phyloP scores from a whole-genome alignment of 345 rosid genomes.

The Citrus medica region DNA sequence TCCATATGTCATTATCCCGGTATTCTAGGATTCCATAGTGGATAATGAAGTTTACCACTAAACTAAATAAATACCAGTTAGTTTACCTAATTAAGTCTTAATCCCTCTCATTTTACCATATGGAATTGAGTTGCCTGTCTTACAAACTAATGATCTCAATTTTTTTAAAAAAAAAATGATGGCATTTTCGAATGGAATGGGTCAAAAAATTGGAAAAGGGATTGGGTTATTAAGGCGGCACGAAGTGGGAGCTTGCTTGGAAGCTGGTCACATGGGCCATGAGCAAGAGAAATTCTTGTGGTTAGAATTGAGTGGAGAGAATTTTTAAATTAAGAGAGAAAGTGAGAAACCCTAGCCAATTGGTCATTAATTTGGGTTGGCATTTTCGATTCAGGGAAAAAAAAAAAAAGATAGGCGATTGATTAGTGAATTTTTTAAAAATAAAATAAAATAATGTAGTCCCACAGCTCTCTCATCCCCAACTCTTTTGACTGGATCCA shows the following conservation, averaged over 20 bases:
- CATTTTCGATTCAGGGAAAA: neutral
- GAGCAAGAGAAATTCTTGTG: neutral
- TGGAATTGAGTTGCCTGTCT: too few species aligned
- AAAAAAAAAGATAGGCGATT: neutral
- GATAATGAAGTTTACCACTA: neutral
- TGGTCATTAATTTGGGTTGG: too few species aligned
- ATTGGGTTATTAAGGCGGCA: neutral
- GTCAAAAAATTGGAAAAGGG: neutral
- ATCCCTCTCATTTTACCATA: too few species aligned
- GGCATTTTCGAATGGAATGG: neutral
- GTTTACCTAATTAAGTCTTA: neutral
- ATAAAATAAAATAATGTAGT: neutral
- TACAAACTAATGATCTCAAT: too few species aligned
- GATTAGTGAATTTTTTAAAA: neutral
- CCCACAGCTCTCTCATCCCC: neutral
- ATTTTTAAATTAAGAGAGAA: neutral
- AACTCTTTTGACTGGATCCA: neutral
- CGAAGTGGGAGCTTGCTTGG: neutral
- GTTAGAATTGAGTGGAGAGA: neutral
- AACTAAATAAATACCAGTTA: too few species aligned
- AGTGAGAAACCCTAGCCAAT: neutral
- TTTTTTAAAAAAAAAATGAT: too few species aligned
- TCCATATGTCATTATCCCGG: neutral
- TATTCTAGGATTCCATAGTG: neutral
- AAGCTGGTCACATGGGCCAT: neutral